Evolutionary conservation across 2,329 filamentous ascomycete species (phyloP), one percentile per base, ranked within the genome.

Genomic region (Diaporthe ilicicola): DNA sequence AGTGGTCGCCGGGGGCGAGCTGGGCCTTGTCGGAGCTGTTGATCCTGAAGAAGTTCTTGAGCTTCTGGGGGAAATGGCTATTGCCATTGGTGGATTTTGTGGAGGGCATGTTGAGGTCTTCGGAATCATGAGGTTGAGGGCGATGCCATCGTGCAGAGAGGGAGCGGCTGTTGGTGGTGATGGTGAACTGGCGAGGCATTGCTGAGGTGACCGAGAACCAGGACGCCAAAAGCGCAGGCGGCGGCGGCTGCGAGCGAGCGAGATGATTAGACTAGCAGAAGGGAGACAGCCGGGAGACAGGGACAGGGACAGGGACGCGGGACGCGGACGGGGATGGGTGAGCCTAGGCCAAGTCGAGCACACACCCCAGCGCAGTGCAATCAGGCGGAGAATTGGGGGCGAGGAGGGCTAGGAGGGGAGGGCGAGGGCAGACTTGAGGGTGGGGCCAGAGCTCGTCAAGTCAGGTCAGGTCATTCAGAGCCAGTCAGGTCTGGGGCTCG

Each of bases 1-100:
- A 61, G 61, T 74, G 74, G 67, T 72, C 73, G 59, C 59, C 59
- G 66, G 67, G 55, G 67, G 72, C 69, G 39, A 73, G 69, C 39
- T 67, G 50, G 46, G 55, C 71, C 48, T 73, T 81, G 72, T 81
- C 81, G 70, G 81, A 80, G 76, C 82, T 87, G 79, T 87, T 92
- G 80, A 92, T 91, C 76, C 90, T 89, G 82, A 92, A 92, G 84
- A 92, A 92, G 81, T 89, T 92, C 84, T 90, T 91, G 76, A 92
- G 80, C 78, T 90, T 90, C 80, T 91, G 89, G 74, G 89, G 90
- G 78, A 92, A 90, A 79, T 90, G 90, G 81, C 82, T 84, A 75
- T 85, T 85, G 78, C 86, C 86, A 76, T 85, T 84, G 75, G 84
- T 82, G 80, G 81, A 84, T 81, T 90, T 90, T 77, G 84, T 83